Evolutionary conservation across 2,329 filamentous ascomycete genomes (phyloP).

Genomic region (Xylariaceae sp.): DNA sequence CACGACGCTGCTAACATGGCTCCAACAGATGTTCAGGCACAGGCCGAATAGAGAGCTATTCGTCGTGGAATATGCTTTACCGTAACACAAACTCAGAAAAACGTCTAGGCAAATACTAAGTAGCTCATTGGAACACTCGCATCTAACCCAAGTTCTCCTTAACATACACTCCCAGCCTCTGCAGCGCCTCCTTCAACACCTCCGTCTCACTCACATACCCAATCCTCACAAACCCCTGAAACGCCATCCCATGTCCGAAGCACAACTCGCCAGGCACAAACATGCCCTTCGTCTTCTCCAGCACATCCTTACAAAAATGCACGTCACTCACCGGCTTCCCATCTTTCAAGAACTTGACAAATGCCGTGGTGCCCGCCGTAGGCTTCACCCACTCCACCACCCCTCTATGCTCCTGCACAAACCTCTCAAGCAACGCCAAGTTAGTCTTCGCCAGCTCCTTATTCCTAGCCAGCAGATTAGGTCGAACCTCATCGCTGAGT

Average conservation of each 20-base stretch:
- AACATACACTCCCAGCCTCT: constrained; percentile 42
- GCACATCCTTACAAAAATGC: constrained; percentile 65
- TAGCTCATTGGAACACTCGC: not conserved
- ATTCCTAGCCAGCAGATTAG: constrained; percentile 51
- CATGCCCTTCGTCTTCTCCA: constrained; percentile 67
- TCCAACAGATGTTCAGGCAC: no score
- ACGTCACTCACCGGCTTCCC: constrained; percentile 63
- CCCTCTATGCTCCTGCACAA: constrained; percentile 58
- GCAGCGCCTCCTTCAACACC: constrained; percentile 63
- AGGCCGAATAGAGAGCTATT: no score
- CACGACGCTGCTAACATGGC: no score
- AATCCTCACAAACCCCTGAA: constrained; percentile 71
- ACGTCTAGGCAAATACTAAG: no score
- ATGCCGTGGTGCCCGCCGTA: constrained; percentile 73
- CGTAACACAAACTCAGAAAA: no score
- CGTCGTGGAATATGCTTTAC: no score
- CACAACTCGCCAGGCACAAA: constrained; percentile 69
- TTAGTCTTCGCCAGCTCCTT: constrained; percentile 59
- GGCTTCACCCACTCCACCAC: constrained; percentile 66
- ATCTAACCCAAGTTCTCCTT: constrained; percentile 24
- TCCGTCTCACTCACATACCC: constrained; percentile 72
- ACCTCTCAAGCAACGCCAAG: constrained; percentile 56
- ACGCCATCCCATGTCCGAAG: constrained; percentile 57
- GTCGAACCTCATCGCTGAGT: constrained; percentile 47
- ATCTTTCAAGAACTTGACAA: constrained; percentile 64